phyloP scores from a whole-genome alignment of 1,284 basidiomycete genomes.

The Trichosporon ovoides region DNA sequence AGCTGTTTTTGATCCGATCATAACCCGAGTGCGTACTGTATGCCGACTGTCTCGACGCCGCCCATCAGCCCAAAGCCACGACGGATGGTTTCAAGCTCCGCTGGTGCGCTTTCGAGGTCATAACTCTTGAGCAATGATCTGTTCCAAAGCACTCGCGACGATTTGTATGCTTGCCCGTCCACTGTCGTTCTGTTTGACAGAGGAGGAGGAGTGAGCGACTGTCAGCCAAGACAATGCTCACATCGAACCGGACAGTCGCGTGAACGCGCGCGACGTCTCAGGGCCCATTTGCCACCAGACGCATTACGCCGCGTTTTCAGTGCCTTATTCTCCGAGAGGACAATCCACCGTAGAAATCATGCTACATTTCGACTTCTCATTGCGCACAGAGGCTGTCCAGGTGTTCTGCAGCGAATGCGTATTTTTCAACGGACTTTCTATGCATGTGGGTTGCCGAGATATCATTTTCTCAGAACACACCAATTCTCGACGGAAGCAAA shows the following conservation, averaged over 20 bases:
- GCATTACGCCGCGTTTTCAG: background rate
- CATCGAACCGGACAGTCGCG: too few species aligned
- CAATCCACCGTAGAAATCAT: constrained; percentile 11
- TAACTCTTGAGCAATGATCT: background rate
- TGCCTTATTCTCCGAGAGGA: background rate
- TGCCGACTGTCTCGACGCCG: background rate
- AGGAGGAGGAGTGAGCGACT: too few species aligned
- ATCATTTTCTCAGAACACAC: too few species aligned
- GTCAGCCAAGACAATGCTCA: too few species aligned
- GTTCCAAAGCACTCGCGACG: background rate
- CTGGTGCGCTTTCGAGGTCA: constrained; percentile 8
- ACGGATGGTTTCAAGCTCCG: constrained; percentile 8
- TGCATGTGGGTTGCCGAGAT: constrained; percentile 16
- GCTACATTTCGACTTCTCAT: constrained; percentile 9
- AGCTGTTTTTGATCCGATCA: background rate
- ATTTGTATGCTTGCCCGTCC: too few species aligned
- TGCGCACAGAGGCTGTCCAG: background rate
- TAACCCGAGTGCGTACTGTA: background rate
- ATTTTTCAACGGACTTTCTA: constrained; percentile 13
- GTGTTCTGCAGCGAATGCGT: background rate
- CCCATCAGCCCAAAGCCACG: constrained; percentile 7
- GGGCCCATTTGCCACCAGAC: background rate
- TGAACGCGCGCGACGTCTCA: too few species aligned
- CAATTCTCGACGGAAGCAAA: constrained; percentile 1
- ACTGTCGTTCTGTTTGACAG: too few species aligned